Conservation (phyloP, 495 filamentous ascomycete genomes). For the Tuber melanosporum region DNA sequence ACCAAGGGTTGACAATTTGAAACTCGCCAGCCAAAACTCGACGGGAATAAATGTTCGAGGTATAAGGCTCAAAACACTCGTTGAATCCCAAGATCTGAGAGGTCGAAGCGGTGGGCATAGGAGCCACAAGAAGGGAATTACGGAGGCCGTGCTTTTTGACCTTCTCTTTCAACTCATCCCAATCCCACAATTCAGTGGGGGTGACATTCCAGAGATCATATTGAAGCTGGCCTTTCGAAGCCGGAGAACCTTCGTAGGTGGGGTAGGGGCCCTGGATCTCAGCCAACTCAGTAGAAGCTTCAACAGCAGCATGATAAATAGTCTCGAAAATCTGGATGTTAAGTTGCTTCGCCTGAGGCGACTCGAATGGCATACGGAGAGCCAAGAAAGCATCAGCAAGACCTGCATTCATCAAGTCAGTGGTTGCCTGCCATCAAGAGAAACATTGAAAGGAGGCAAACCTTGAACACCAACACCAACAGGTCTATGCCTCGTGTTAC, state of each 20-base stretch:
- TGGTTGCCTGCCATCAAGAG: background rate
- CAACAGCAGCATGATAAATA: constrained; percentile 93
- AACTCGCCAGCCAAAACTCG: constrained; percentile 97
- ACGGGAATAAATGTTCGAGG: constrained; percentile 97
- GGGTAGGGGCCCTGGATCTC: constrained; percentile 75
- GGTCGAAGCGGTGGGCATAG: constrained; percentile 95
- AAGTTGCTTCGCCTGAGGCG: constrained; percentile 79
- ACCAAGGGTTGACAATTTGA: constrained; percentile 98
- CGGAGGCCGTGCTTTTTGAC: constrained; percentile 87
- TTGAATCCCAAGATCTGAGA: constrained; percentile 97
- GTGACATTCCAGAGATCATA: constrained; percentile 98
- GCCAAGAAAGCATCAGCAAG: constrained; percentile 98
- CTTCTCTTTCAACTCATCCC: constrained; percentile 77
- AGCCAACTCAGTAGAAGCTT: constrained; percentile 78
- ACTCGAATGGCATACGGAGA: constrained; percentile 93
- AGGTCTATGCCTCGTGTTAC: constrained; percentile 91
- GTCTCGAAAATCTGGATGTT: constrained; percentile 99
- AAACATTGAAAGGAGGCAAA: constrained; percentile 22
- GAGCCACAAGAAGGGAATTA: constrained; percentile 89
- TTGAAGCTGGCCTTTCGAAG: constrained; percentile 91
- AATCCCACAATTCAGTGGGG: constrained; percentile 93
- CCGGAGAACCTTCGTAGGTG: constrained; percentile 86
- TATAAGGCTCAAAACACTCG: constrained; percentile 99
- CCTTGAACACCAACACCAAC: constrained; percentile 96
- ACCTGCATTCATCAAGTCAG: constrained; percentile 16